These are phyloP conservation scores for Chernovozyma aurita DNA, from an alignment of 1,139 yeast genomes.

Conservation along the genomic window DNA sequence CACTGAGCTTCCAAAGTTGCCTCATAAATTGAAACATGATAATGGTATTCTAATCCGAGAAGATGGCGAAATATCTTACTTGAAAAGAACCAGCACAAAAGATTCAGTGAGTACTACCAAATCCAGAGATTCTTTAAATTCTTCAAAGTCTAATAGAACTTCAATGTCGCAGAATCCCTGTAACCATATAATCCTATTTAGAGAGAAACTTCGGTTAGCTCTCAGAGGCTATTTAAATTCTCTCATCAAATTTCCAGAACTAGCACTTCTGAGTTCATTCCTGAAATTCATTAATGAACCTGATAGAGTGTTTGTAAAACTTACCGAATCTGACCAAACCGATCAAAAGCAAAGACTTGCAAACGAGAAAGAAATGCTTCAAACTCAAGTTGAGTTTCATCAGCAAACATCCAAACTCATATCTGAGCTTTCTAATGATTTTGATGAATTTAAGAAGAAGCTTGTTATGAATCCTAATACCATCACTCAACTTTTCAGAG, in stretches of 20 bases:
- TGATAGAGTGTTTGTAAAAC: conserved; percentile 19
- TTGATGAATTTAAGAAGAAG: conserved; percentile 52
- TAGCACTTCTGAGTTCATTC: conserved; percentile 50
- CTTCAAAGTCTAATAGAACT: conserved; percentile 5
- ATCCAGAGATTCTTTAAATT: not conserved
- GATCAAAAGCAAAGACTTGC: conserved; percentile 57
- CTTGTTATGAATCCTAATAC: conserved; percentile 46
- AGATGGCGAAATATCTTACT: not conserved
- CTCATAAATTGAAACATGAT: conserved; percentile 45
- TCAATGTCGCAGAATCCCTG: conserved; percentile 5
- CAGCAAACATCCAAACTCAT: conserved; percentile 50
- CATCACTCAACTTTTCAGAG: conserved; percentile 51
- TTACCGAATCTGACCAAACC: conserved; percentile 36
- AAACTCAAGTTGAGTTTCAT: conserved; percentile 73
- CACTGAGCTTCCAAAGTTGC: conserved; percentile 53
- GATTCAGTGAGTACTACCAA: not conserved
- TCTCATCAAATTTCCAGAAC: conserved; percentile 50
- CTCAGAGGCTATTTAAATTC: conserved; percentile 65
- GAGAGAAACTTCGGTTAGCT: conserved; percentile 71
- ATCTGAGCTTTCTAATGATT: conserved; percentile 42
- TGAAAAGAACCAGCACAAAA: too few relatives aligned
- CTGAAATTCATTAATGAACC: conserved; percentile 47
- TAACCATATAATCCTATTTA: conserved; percentile 7
- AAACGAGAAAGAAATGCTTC: conserved; percentile 55
- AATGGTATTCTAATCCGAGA: conserved; percentile 15